phyloP scores from a whole-genome alignment of 352 stramenopile genomes.

The Aphanomyces invadans region DNA sequence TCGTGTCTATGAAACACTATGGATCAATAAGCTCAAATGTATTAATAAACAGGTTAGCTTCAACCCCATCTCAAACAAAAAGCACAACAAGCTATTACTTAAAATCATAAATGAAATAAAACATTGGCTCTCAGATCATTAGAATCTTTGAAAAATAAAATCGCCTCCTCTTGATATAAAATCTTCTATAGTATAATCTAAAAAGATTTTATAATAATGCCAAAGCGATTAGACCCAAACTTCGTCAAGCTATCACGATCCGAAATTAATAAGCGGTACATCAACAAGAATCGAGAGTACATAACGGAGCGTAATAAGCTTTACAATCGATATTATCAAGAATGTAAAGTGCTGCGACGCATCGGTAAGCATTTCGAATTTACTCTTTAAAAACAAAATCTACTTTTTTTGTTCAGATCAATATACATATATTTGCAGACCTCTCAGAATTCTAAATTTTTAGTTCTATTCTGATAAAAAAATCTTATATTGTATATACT shows the following conservation, averaged over 20 bases:
- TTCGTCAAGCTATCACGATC: background rate
- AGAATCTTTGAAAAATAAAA: background rate
- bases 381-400: background rate
- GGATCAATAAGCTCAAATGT: conserved; percentile 24
- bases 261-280: conserved; percentile 19
- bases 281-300: conserved; percentile 22
- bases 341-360: conserved; percentile 3
- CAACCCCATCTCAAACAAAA: conserved; percentile 3
- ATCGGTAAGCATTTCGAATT: background rate
- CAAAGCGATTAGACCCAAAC: background rate
- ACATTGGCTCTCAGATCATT: background rate
- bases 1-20: conserved; percentile 20
- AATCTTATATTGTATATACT: conserved; percentile 9
- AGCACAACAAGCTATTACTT: background rate
- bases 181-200: background rate
- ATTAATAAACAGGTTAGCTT: conserved; percentile 9
- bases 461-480: conserved; percentile 1
- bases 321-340: conserved; percentile 17
- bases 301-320: conserved; percentile 12
- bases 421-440: background rate
- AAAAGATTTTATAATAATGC: background rate
- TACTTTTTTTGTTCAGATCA: background rate
- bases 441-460: too few relatives aligned
- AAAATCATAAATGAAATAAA: background rate
- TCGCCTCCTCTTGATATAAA: background rate